Percentiles rank a stretch among this genome's conserved stretches.
phyloP scores from a whole-genome alignment of 2,329 filamentous ascomycete genomes.

The Sclerotinia subarctica region DNA sequence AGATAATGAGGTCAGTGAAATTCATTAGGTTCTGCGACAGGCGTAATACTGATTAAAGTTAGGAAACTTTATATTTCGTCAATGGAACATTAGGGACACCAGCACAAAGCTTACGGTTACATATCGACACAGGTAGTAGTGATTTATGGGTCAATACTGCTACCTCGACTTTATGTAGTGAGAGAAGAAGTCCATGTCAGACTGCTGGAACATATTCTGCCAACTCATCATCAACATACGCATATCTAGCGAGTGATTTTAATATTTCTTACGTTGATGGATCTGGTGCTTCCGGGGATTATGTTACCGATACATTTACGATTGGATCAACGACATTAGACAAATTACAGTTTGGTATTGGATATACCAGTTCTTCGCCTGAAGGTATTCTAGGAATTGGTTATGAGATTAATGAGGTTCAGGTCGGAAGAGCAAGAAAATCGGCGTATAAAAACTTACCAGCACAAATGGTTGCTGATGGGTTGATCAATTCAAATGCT shows the following conservation, averaged over 20 bases:
- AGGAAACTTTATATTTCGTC: constrained; percentile 63
- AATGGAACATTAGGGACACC: constrained; percentile 63
- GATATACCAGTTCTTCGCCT: constrained; percentile 56
- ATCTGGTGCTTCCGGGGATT: constrained; percentile 73
- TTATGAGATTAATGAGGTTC: constrained; percentile 75
- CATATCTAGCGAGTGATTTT: constrained; percentile 71
- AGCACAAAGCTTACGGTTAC: constrained; percentile 53
- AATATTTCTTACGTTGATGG: constrained; percentile 88
- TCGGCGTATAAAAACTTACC: constrained; percentile 66
- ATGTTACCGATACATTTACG: constrained; percentile 69
- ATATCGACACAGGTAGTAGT: constrained; percentile 67
- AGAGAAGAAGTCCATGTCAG: constrained; percentile 50
- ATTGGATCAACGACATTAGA: constrained; percentile 54
- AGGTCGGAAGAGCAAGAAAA: constrained; percentile 55
- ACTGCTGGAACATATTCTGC: constrained; percentile 65
- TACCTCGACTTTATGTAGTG: constrained; percentile 57
- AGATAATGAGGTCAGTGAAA: constrained; percentile 52
- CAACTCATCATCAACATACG: constrained; percentile 72
- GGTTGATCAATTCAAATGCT: constrained; percentile 61
- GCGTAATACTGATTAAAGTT: constrained; percentile 27
- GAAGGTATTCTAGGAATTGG: constrained; percentile 85
- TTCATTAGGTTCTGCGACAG: background rate
- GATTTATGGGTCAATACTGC: constrained; percentile 69
- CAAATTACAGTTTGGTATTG: constrained; percentile 69
- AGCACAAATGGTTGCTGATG: constrained; percentile 57